Conservation (phyloP, 1,284 basidiomycete species). For the Phellinidium pouzarii region DNA sequence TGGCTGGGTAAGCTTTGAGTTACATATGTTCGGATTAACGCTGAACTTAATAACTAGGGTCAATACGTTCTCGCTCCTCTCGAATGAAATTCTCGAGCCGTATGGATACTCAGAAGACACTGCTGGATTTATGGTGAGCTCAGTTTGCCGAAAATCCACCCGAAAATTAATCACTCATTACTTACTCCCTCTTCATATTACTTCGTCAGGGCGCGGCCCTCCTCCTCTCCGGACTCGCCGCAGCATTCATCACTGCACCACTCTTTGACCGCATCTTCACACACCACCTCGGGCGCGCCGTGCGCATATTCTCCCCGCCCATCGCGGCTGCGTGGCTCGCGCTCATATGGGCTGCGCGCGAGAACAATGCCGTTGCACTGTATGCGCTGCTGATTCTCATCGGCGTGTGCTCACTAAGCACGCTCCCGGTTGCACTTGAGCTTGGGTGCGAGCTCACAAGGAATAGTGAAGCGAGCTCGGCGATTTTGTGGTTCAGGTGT, state of each 20-base stretch:
- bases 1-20: slow-evolving; percentile 58
- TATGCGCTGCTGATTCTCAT: slow-evolving; percentile 63
- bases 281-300: slow-evolving; percentile 52
- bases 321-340: slow-evolving; percentile 59
- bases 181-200: not conserved
- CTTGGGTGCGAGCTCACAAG: slow-evolving; percentile 70
- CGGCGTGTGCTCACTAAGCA: slow-evolving; percentile 54
- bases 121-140: slow-evolving; percentile 48
- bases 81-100: slow-evolving; percentile 62
- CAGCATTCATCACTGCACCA: slow-evolving; percentile 59
- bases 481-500: slow-evolving; percentile 52
- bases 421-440: slow-evolving; percentile 70
- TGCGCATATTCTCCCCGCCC: slow-evolving; percentile 55
- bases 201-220: slow-evolving; percentile 44
- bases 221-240: slow-evolving; percentile 61
- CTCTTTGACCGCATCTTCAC: slow-evolving; percentile 75
- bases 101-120: slow-evolving; percentile 59
- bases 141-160: not conserved
- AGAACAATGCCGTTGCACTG: slow-evolving; percentile 49
- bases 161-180: not conserved
- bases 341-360: slow-evolving; percentile 70
- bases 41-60: slow-evolving; percentile 25
- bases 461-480: slow-evolving; percentile 69
- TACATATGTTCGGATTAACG: not conserved
- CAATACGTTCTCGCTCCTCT: slow-evolving; percentile 53